These are phyloP conservation scores for Chrysoporthe puriensis DNA, from an alignment of 2,329 filamentous ascomycete genomes.

Conservation along the genomic window DNA sequence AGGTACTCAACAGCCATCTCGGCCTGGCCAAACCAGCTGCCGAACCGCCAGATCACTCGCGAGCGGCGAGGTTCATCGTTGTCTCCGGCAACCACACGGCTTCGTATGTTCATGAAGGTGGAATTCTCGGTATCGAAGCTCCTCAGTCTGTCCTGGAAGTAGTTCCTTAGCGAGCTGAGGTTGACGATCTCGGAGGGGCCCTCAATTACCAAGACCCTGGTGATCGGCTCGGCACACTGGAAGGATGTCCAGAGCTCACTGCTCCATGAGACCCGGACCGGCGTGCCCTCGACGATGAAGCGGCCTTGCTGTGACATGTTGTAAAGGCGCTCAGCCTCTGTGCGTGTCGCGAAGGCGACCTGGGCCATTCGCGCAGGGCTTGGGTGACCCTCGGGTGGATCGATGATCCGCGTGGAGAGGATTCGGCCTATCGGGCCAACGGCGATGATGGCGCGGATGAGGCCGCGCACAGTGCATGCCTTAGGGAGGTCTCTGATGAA, in stretches of 20 bases:
- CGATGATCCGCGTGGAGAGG: constrained; percentile 6
- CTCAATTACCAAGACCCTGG: not conserved
- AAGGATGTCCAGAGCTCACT: not conserved
- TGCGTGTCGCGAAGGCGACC: not conserved
- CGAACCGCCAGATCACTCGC: constrained; percentile 12
- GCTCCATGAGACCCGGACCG: not conserved
- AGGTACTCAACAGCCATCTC: constrained; percentile 9
- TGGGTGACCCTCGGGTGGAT: not conserved
- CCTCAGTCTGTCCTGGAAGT: not conserved
- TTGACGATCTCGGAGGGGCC: constrained; percentile 1
- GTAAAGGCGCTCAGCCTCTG: not conserved
- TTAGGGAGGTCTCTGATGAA: not conserved
- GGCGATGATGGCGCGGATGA: constrained; percentile 16
- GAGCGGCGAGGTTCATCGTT: not conserved
- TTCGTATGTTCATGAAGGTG: not conserved
- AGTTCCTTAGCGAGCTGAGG: not conserved
- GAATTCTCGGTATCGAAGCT: not conserved
- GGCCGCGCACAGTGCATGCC: constrained; percentile 9
- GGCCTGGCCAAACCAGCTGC: constrained; percentile 18
- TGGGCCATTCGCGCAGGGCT: not conserved
- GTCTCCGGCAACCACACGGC: not conserved
- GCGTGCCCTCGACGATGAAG: not conserved
- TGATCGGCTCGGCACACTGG: not conserved
- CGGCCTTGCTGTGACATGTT: not conserved
- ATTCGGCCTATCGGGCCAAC: constrained; percentile 15